phyloP scores from a whole-genome alignment of 2,329 filamentous ascomycete species.

The Escovopsis sp. region DNA sequence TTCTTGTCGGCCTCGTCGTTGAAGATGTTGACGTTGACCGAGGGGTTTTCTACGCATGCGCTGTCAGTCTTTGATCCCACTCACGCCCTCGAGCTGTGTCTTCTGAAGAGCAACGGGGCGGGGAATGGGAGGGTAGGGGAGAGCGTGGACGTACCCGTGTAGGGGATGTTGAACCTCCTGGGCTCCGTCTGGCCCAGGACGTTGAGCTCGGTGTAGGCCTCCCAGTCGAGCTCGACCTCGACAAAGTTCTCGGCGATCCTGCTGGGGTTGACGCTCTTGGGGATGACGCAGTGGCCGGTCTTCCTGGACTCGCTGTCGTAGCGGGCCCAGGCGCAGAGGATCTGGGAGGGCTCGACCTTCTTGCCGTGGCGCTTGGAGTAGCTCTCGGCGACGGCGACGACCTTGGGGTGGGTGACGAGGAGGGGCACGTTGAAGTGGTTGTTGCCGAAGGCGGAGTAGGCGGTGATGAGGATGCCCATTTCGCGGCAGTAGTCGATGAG shows the following conservation, averaged over 20 bases:
- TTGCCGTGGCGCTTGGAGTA: constrained; percentile 19
- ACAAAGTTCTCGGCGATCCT: constrained; percentile 59
- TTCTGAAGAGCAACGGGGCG: not conserved
- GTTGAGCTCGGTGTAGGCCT: constrained; percentile 46
- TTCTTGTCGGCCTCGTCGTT: constrained; percentile 35
- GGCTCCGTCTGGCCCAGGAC: constrained; percentile 38
- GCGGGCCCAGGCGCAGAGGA: constrained; percentile 43
- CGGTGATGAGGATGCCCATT: constrained; percentile 53
- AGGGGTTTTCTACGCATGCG: constrained; percentile 26
- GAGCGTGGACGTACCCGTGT: constrained; percentile 20
- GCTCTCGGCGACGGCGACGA: constrained; percentile 41
- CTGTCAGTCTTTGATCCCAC: not conserved
- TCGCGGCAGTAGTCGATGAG: constrained; percentile 45
- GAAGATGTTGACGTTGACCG: constrained; percentile 44
- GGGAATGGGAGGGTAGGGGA: not conserved
- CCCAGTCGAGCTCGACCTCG: constrained; percentile 45
- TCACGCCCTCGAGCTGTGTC: too few species aligned
- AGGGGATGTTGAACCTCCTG: constrained; percentile 30
- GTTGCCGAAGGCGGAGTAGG: constrained; percentile 44
- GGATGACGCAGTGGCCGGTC: constrained; percentile 52
- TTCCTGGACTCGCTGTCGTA: constrained; percentile 16
- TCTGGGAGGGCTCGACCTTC: constrained; percentile 28
- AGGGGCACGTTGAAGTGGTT: constrained; percentile 31
- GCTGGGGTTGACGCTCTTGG: constrained; percentile 55
- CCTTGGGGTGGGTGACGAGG: constrained; percentile 40